A percentile compares a stretch with the other conserved stretches of the same genome.
phyloP scores from a whole-genome alignment of 2,329 filamentous ascomycete genomes.

The Ceratocystis colombiana region DNA sequence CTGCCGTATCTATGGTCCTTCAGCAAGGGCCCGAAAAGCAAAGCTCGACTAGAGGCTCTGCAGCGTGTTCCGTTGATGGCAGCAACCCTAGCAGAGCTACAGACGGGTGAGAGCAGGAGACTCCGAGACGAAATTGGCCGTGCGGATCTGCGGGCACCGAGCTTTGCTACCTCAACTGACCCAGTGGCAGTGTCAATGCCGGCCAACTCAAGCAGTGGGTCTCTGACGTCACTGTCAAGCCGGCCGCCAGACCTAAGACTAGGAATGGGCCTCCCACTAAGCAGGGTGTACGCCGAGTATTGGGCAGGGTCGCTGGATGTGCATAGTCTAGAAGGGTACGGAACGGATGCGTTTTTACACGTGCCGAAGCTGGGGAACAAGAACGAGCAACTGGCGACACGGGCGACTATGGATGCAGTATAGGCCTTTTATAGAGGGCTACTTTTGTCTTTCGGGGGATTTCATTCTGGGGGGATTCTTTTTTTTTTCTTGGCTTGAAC shows the following conservation, averaged over 20 bases:
- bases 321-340: slow-evolving; percentile 90
- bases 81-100: slow-evolving; percentile 83
- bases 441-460: neutral
- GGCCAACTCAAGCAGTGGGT: slow-evolving; percentile 40
- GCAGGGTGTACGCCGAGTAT: slow-evolving; percentile 90
- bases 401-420: slow-evolving; percentile 68
- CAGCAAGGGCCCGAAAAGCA: slow-evolving; percentile 75
- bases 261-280: slow-evolving; percentile 88
- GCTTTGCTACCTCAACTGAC: slow-evolving; percentile 30
- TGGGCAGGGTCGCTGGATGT: slow-evolving; percentile 90
- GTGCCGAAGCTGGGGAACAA: slow-evolving; percentile 96
- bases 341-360: slow-evolving; percentile 89
- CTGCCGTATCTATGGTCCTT: slow-evolving; percentile 94
- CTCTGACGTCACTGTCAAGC: slow-evolving; percentile 67
- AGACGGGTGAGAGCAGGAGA: slow-evolving; percentile 27
- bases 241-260: slow-evolving; percentile 77
- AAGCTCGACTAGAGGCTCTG: slow-evolving; percentile 72
- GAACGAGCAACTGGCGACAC: slow-evolving; percentile 80
- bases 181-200: slow-evolving; percentile 1
- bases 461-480: neutral
- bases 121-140: slow-evolving; percentile 35
- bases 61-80: slow-evolving; percentile 81
- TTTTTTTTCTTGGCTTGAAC: neutral
- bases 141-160: slow-evolving; percentile 37
- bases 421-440: slow-evolving; percentile 32